Evolutionary conservation across 441 rosid species (phyloP), one percentile per base, ranked within the genome.

Genomic region (Pelargonium myrrhifolium): DNA sequence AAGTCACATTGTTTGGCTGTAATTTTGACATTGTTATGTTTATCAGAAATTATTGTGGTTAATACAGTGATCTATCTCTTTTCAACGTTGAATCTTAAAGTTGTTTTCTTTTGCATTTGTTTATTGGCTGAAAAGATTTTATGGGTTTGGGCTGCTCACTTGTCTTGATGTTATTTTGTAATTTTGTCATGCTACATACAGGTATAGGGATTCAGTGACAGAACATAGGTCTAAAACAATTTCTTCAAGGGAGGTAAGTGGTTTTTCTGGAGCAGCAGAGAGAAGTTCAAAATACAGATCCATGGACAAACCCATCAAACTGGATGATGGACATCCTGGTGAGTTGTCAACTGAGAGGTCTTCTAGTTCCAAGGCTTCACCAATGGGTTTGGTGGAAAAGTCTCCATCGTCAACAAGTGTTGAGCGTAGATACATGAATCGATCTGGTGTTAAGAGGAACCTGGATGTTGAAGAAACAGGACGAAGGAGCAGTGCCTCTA

Each of bases 361-460:
- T 53, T 77, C 92, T 15, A 74, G 83, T 72, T 77, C 96, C 65
- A 95, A 86, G 85, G 93, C 93, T 71, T 92, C 93, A 10, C 93
- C 95, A 5, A 69, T 85, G 81, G 81, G 81, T 59, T 67, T 84
- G 80, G 77, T 68, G 61, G 98, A 92, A 73, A 86, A 91, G 71
- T 92, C 99, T 78, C 92, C 96, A 62, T 89, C 97, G 53, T 81
- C 95, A 24, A 78, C 83, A 18, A 83, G 91, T 83, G 64, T 82
- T 74, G 99, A 95, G 62, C 93, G 89, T 75, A 89, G 97, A 76
- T 82, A 80, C 76, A 66, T 64, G 26, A 86, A 74, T 73, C 85
- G 89, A 75, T 66, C 77, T 75, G 79, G 86, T 78, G 76, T 72
- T 60, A 85, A 93, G 69, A 68, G 92, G 75, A 85, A 84, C 76